Evolutionary conservation across 768 basidiomycete genomes (phyloP).

Genomic region (Kockovaella imperatae): DNA sequence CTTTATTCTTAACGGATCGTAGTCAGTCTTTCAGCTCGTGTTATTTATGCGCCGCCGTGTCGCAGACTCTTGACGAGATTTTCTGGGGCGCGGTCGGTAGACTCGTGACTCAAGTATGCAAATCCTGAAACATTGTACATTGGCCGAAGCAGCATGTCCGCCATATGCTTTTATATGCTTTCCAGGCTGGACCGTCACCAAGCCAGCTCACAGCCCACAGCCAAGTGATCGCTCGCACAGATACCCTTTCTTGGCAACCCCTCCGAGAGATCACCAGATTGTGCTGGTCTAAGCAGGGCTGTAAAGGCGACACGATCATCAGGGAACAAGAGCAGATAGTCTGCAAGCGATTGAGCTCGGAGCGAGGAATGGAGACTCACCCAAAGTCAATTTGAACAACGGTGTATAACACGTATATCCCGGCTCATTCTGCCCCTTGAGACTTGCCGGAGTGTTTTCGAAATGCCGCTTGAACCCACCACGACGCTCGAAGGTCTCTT

Average conservation of each 20-base stretch:
- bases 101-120: too few species aligned
- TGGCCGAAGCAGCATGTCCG: too few species aligned
- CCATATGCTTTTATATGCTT: too few species aligned
- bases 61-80: too few species aligned
- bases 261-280: slow-evolving; percentile 53
- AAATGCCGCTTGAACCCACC: slow-evolving; percentile 23
- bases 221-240: slow-evolving; percentile 80
- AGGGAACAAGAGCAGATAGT: slow-evolving; percentile 74
- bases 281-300: slow-evolving; percentile 59
- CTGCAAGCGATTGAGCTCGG: slow-evolving; percentile 46
- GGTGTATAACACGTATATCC: slow-evolving; percentile 83
- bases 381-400: slow-evolving; percentile 74
- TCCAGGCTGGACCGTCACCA: too few species aligned
- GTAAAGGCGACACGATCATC: slow-evolving; percentile 45
- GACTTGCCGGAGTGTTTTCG: not conserved
- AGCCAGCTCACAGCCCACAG: slow-evolving; percentile 57
- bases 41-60: too few species aligned
- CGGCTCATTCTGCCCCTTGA: slow-evolving; percentile 55
- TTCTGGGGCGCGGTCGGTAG: too few species aligned
- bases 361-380: slow-evolving; percentile 46
- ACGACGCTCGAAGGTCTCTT: slow-evolving; percentile 52
- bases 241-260: slow-evolving; percentile 74
- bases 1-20: not conserved
- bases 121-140: too few species aligned
- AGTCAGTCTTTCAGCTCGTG: too few species aligned